Evolutionary conservation across 1,139 yeast species (phyloP), one percentile per base, ranked within the genome.

Genomic region (Scheffersomyces quercinus): DNA sequence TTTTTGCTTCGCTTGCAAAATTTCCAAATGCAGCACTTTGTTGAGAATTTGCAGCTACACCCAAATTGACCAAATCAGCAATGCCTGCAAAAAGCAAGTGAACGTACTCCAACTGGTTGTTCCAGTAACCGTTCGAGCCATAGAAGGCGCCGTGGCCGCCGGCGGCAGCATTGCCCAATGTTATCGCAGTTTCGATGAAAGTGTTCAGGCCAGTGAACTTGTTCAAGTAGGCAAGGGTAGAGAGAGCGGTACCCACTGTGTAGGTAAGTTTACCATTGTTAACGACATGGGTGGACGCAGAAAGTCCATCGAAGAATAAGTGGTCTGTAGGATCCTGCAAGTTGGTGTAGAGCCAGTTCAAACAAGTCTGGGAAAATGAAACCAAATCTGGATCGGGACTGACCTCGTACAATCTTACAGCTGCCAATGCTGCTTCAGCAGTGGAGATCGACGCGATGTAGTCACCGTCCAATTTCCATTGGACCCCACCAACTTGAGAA

Each of bases 241-340:
- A 64, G 39, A 70, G 55, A n/a, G 67, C 62, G 12, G 55, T 52
- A 1, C 75, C 75, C 9, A 67, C 63, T 3, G 75, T 67, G 50
- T 70, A 70, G 3, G 74, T 56, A 37, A 70, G 57, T 46, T 68
- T 67, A 0, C 74, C 75, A 24, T 52, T 51, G 50, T 70, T 65
- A 12, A 62, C 41, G 12, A 52, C 40, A 24, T 48, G 45, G 30
- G 59, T 51, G 15, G 44, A 38, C 12, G 50, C 50, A 36, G 59
- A 51, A 35, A 56, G 46, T 2, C 74, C 74, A 50, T 69, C 75
- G 36, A 53, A 56, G 33, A 69, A 64, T 24, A 67, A 64, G 6
- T 57, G 52, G 47, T 64, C 67, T 10, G 44, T 40, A 4, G 60
- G 50, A 47, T 68, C 75, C 38, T 60, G 58, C 37, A 69, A 54